Percentiles rank a stretch among this genome's conserved stretches.
Evolutionary conservation across 1,284 basidiomycete genomes (phyloP).

Genomic region (Porodaedalea pini): DNA sequence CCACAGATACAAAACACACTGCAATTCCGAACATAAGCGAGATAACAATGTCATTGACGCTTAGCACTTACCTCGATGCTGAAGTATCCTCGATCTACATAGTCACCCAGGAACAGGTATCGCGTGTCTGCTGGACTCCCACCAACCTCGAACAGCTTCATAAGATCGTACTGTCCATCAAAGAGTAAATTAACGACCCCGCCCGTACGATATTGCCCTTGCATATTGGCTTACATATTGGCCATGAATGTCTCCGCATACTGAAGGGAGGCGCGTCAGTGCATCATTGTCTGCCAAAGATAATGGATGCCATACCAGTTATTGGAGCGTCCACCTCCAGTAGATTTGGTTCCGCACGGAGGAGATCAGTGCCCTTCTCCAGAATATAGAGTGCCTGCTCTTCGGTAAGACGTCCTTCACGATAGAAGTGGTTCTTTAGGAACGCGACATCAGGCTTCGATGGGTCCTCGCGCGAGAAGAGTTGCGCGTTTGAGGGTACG

Average conservation of each 20-base stretch:
- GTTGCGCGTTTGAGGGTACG: conserved; percentile 89
- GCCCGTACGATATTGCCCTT: background rate
- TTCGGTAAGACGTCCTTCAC: conserved; percentile 89
- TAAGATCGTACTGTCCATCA: conserved; percentile 73
- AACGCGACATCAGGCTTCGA: conserved; percentile 95
- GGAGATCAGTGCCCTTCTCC: conserved; percentile 71
- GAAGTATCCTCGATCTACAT: conserved; percentile 93
- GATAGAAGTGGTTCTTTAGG: conserved; percentile 98
- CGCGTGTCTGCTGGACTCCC: conserved; percentile 91
- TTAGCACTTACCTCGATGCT: conserved; percentile 71
- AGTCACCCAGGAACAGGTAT: conserved; percentile 93
- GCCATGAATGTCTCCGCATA: conserved; percentile 91
- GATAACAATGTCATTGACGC: background rate
- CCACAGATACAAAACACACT: conserved; percentile 91
- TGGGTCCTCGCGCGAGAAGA: conserved; percentile 81
- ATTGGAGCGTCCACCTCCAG: conserved; percentile 92
- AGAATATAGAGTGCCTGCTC: conserved; percentile 89
- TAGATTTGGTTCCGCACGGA: conserved; percentile 80
- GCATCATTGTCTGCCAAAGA: background rate
- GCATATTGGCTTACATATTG: conserved; percentile 55
- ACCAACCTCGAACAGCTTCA: conserved; percentile 94
- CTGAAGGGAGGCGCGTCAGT: conserved; percentile 38
- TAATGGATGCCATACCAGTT: conserved; percentile 56
- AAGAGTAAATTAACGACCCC: background rate
- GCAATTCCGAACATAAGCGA: conserved; percentile 10